phyloP scores from a whole-genome alignment of 257 asterid genomes.

The Penstemon davidsonii region DNA sequence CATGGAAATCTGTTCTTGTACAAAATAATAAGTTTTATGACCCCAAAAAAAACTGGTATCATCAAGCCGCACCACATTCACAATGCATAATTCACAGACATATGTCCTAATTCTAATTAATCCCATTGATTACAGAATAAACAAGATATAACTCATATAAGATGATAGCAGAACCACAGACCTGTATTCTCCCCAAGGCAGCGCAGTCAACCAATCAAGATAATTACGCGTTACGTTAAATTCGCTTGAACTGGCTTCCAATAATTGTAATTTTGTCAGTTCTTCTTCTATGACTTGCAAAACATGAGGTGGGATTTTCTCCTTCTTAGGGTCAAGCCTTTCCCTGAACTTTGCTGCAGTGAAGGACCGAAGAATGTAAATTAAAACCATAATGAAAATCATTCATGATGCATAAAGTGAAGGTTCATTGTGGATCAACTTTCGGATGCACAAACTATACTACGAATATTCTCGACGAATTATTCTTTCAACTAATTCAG shows the following conservation, averaged over 20 bases:
- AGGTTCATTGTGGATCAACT: too few species aligned
- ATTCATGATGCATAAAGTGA: background rate
- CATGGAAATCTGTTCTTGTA: background rate
- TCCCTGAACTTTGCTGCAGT: constrained; percentile 85
- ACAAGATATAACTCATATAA: background rate
- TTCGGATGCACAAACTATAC: background rate
- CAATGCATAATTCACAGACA: background rate
- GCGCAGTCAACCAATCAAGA: constrained; percentile 98
- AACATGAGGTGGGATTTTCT: constrained; percentile 88
- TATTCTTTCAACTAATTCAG: too few species aligned
- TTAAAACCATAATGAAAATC: constrained; percentile 2
- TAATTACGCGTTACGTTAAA: constrained; percentile 96
- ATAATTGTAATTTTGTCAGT: constrained; percentile 74
- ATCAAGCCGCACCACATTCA: background rate
- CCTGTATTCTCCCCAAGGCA: constrained; percentile 73
- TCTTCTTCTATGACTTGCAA: constrained; percentile 99
- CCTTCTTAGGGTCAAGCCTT: constrained; percentile 91
- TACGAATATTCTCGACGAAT: background rate
- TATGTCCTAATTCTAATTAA: background rate
- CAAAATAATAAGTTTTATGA: background rate
- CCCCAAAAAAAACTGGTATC: background rate
- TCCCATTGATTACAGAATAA: background rate
- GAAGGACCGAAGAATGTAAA: constrained; percentile 6
- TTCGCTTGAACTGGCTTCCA: constrained; percentile 99
- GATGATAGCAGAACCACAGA: background rate